Base-by-base conservation (phyloP, 2,329 filamentous ascomycete species). In the Ascochyta fabae region DNA sequence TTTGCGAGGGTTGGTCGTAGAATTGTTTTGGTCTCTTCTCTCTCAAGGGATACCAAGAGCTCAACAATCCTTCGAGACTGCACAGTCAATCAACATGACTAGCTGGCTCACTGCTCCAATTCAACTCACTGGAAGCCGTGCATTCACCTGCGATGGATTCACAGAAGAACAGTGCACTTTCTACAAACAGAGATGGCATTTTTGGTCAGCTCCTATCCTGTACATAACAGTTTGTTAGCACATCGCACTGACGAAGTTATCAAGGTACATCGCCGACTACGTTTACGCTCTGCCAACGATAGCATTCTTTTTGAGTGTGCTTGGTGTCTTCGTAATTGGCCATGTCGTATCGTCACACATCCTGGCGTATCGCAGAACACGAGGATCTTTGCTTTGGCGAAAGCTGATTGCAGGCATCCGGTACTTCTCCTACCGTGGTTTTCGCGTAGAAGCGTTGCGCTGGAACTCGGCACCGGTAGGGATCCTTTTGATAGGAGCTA, bases 191-290 rank as follows among this genome's bases (percentile, higher is more conserved):
- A 75, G 77, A 59, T 84, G 81, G 81, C 66, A 78, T 40, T 81
- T 79, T 60, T 83, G 80, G 81, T 80, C 70, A 47, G 72, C 66
- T 59, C 33, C 26, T 10, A 16, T 42, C 16, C 12, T n/a, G 22
- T 15, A 13, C 13, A 16, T 6, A 31, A 24, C 6, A 23, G 3
- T 22, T 12, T 13, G 2, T 12, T 36, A n/a, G 6, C 13, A 9
- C 6, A 34, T 10, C n/a, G 7, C 13, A 41, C 24, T 42, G 10
- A 56, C 34, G 19, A 6, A 19, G 19, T 19, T 34, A 40, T 27
- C 15, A n/a, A 33, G 81, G 81, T 84, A 84, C 59, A 69, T 83
- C 51, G 80, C 83, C 22, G 84, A 86, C 61, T 78, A 81, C 58
- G 78, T 80, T 33, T 86, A 81, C 59, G 81, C 79, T 0, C 67